A percentile compares a stretch with the other conserved stretches of the same genome.
These are phyloP conservation scores for Talaromyces marneffei DNA, from an alignment of 2,329 filamentous ascomycete genomes.

Conservation along the genomic window DNA sequence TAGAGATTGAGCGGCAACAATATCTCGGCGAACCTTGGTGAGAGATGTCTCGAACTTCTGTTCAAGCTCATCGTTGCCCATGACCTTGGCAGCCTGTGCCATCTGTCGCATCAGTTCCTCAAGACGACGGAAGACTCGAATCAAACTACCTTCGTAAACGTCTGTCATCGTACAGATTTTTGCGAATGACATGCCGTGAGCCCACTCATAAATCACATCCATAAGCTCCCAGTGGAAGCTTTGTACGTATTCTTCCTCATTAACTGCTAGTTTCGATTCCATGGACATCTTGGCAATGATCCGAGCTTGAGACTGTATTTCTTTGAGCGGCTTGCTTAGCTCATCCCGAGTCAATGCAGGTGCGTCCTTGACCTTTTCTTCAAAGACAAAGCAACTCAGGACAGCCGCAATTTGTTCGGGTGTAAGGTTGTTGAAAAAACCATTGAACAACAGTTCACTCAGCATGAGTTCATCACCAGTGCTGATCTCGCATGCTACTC, in stretches of 20 bases:
- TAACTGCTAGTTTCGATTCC: constrained; percentile 89
- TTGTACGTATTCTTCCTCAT: constrained; percentile 88
- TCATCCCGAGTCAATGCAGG: constrained; percentile 67
- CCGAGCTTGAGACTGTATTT: constrained; percentile 80
- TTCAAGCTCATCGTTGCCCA: constrained; percentile 92
- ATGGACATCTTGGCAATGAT: constrained; percentile 88
- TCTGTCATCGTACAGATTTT: constrained; percentile 99
- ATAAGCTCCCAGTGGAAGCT: constrained; percentile 92
- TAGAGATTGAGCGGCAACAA: constrained; percentile 89
- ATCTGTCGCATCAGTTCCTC: constrained; percentile 94
- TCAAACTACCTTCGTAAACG: constrained; percentile 92
- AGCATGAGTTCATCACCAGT: constrained; percentile 93
- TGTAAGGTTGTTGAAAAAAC: constrained; percentile 93
- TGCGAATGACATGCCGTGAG: constrained; percentile 80
- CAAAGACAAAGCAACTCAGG: constrained; percentile 92
- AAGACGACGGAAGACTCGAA: constrained; percentile 88
- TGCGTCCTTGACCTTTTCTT: constrained; percentile 81
- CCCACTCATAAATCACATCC: constrained; percentile 92
- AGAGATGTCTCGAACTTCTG: constrained; percentile 86
- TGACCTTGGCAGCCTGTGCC: constrained; percentile 91
- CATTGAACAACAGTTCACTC: constrained; percentile 88
- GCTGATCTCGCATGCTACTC: constrained; percentile 95
- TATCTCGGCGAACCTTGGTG: constrained; percentile 80
- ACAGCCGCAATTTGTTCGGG: constrained; percentile 82
- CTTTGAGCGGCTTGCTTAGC: constrained; percentile 74